Evolutionary conservation across 2,329 filamentous ascomycete genomes (phyloP).

Genomic region (Pseudogymnoascus sp.): DNA sequence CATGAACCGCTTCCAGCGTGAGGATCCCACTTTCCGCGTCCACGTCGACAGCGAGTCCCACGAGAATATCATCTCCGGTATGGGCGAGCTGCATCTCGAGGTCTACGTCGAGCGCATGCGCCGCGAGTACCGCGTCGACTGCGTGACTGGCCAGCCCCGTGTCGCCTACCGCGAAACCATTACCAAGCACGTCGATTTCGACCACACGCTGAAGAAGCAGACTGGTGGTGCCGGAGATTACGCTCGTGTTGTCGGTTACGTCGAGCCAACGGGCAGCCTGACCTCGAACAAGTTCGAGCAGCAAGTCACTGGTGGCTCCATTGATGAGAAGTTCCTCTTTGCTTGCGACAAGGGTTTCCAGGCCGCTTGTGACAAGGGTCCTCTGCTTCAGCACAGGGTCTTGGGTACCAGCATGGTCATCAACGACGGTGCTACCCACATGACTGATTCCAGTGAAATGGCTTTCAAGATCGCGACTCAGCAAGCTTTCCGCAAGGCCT

Average conservation of each 20-base stretch:
- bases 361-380: slow-evolving; percentile 72
- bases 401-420: slow-evolving; percentile 85
- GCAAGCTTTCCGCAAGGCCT: slow-evolving; percentile 93
- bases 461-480: slow-evolving; percentile 92
- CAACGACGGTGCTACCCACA: slow-evolving; percentile 93
- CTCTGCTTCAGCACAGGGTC: slow-evolving; percentile 85
- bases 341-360: slow-evolving; percentile 95
- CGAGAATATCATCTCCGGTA: slow-evolving; percentile 95
- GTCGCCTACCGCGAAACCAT: slow-evolving; percentile 97
- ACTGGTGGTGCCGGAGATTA: slow-evolving; percentile 93
- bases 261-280: slow-evolving; percentile 73
- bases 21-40: slow-evolving; percentile 95
- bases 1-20: slow-evolving; percentile 96
- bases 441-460: slow-evolving; percentile 95
- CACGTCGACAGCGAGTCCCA: slow-evolving; percentile 86
- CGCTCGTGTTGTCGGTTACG: slow-evolving; percentile 81
- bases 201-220: slow-evolving; percentile 92
- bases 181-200: slow-evolving; percentile 70
- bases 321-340: slow-evolving; percentile 90
- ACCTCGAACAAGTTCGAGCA: slow-evolving; percentile 77
- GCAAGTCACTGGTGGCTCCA: slow-evolving; percentile 79
- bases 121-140: slow-evolving; percentile 94
- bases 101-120: slow-evolving; percentile 97
- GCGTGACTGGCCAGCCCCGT: slow-evolving; percentile 89
- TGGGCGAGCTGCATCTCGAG: slow-evolving; percentile 94